These are phyloP conservation scores for Zasmidium cellare DNA, from an alignment of 2,329 filamentous ascomycete species.

Conservation along the genomic window DNA sequence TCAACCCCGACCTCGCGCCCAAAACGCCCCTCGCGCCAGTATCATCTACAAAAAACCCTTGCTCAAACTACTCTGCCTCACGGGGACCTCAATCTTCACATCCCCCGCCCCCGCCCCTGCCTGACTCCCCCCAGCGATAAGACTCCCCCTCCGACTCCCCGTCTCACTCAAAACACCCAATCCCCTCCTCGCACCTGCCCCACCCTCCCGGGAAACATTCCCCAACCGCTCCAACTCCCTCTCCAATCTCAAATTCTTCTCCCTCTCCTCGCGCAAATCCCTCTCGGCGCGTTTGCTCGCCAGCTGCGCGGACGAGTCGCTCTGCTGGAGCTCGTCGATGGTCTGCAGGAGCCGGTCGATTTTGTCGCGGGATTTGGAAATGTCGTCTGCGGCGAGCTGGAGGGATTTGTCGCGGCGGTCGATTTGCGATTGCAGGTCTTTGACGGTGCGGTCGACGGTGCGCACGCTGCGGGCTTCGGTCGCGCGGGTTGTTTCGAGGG, in stretches of 20 bases:
- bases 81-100: constrained; percentile 37
- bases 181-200: constrained; percentile 56
- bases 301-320: constrained; percentile 79
- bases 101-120: constrained; percentile 30
- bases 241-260: constrained; percentile 79
- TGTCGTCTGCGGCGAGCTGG: constrained; percentile 79
- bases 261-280: constrained; percentile 83
- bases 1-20: constrained; percentile 14
- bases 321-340: constrained; percentile 90
- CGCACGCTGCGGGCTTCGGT: constrained; percentile 84
- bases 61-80: constrained; percentile 45
- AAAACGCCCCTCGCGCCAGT: constrained; percentile 20
- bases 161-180: constrained; percentile 44
- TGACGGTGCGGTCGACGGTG: constrained; percentile 90
- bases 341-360: constrained; percentile 83
- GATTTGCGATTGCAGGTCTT: constrained; percentile 88
- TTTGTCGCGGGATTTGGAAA: constrained; percentile 83
- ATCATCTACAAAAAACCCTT: constrained; percentile 53
- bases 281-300: constrained; percentile 82
- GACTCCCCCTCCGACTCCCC: constrained; percentile 43
- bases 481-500: constrained; percentile 74
- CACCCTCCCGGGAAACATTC: constrained; percentile 76
- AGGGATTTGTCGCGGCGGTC: constrained; percentile 86
- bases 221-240: constrained; percentile 68
- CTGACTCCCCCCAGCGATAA: constrained; percentile 38